A percentile compares a stretch with the other conserved stretches of the same genome.
Evolutionary conservation across 2,329 filamentous ascomycete species (phyloP).

Genomic region (Torrubiella hemipterigena): DNA sequence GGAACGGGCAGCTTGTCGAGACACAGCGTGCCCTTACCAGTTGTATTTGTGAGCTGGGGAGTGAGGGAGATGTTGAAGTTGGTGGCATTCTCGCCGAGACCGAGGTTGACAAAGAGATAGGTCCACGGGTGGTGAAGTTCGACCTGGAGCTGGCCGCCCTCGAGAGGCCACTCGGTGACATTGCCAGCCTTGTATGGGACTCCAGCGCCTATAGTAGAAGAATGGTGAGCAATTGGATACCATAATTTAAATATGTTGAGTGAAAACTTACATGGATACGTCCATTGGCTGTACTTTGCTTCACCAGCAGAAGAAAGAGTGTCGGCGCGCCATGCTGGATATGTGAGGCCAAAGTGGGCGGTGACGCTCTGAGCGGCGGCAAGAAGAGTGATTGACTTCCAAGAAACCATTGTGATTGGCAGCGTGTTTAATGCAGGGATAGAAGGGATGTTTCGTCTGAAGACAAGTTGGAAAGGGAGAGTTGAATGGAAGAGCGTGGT

Average conservation of each 20-base stretch:
- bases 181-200: conserved; percentile 31
- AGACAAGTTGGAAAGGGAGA: too few relatives aligned
- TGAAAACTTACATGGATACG: conserved; percentile 34
- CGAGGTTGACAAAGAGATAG: conserved; percentile 42
- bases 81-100: conserved; percentile 35
- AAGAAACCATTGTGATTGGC: too few relatives aligned
- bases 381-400: conserved; percentile 13
- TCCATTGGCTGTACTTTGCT: conserved; percentile 33
- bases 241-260: neutral
- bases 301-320: conserved; percentile 26
- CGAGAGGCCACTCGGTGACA: conserved; percentile 41
- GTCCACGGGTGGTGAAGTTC: conserved; percentile 39
- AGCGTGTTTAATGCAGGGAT: too few relatives aligned
- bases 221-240: conserved; percentile 1
- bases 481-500: too few relatives aligned
- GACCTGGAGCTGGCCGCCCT: conserved; percentile 34
- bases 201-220: conserved; percentile 27
- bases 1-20: conserved; percentile 46
- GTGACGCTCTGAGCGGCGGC: conserved; percentile 23
- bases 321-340: conserved; percentile 36
- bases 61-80: conserved; percentile 61
- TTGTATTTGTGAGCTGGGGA: conserved; percentile 44
- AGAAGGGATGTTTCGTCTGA: too few relatives aligned
- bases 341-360: conserved; percentile 36
- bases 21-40: conserved; percentile 53